Evolutionary conservation across 139 green algal species (phyloP).

Genomic region (Desmodesmus armatus): DNA sequence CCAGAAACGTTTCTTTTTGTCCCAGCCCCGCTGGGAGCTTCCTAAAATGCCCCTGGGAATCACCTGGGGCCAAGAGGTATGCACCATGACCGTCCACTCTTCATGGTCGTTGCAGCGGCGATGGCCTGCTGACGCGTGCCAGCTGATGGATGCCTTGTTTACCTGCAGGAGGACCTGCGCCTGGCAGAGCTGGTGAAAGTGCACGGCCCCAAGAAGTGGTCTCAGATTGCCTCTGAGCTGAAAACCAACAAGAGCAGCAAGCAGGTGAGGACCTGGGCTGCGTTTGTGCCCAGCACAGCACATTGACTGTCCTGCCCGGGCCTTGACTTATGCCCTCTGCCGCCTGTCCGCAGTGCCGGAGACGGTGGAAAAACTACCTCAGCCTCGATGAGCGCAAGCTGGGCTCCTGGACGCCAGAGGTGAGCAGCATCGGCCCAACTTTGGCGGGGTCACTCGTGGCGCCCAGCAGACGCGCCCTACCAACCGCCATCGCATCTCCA

Average conservation of each 20-base stretch:
- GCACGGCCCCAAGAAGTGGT: conserved; percentile 78
- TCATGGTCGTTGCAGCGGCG: too few species aligned
- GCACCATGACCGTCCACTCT: too few species aligned
- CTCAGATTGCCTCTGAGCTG: conserved; percentile 67
- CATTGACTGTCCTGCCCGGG: too few species aligned
- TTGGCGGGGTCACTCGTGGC: neutral
- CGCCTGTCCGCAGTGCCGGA: conserved; percentile 58
- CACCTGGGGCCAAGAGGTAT: too few species aligned
- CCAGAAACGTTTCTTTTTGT: too few species aligned
- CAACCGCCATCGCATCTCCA: neutral
- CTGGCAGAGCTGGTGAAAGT: conserved; percentile 69
- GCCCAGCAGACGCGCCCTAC: neutral
- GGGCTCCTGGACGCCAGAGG: conserved; percentile 70
- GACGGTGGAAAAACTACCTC: conserved; percentile 84
- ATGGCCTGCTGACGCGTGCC: too few species aligned
- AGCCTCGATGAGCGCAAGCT: conserved; percentile 77
- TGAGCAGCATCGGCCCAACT: neutral
- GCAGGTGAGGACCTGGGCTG: conserved; percentile 56
- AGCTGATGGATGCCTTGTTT: neutral
- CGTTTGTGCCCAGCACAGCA: neutral
- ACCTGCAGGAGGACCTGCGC: conserved; percentile 71
- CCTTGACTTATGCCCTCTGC: too few species aligned
- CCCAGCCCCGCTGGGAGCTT: too few species aligned
- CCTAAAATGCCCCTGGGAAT: too few species aligned
- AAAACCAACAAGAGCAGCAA: conserved; percentile 76